Base-by-base conservation (phyloP, 2,329 filamentous ascomycete species). In the Xylaria digitata region DNA sequence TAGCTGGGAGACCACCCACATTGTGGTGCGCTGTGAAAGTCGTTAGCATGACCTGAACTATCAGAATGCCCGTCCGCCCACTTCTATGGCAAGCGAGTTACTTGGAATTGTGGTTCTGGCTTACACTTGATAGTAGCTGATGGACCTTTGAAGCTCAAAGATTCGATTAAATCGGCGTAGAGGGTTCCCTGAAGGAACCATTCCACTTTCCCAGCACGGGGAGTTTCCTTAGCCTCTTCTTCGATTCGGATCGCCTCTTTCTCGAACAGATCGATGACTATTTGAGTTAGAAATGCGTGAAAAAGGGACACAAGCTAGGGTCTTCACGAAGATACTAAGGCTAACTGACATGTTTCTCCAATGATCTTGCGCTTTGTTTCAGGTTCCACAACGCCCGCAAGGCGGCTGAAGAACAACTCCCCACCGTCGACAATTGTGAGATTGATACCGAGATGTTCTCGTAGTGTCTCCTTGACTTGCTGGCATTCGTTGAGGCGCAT, bases 321-420 rank as follows among this genome's bases (percentile, higher is more conserved):
- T n/a, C 3, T 15, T 37, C 1, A 11, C 9, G 42, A 21, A 26
- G n/a, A 15, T 32, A 9, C 19, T 3, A 26, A 66, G 71, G 64
- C 63, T 17, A 19, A 70, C 70, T 42, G 9, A 79, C 74, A 85
- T 48, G 87, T 92, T 69, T 85, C 87, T 63, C 94, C 94, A 68
- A 97, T 97, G 74, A 97, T 90, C 82, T 97, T 97, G 62, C 94
- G 86, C 85, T 97, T 97, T 77, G 87, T 87, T 81, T 98, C 94
- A 0, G 95, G 94, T 34, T 89, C 93, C 0, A 82, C 83, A 30
- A 97, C 87, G 19, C 93, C 95, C 71, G 88, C 86, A 0, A 98
- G 88, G 26, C 89, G 85, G 34, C 82, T 82, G n/a, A 97, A 83
- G 84, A 98, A 98, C 30, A 87, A 82, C 67, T 96, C 85, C 9